Evolutionary conservation across 306 rosid species (phyloP).

Genomic region (Pterocarpus santalinus): DNA sequence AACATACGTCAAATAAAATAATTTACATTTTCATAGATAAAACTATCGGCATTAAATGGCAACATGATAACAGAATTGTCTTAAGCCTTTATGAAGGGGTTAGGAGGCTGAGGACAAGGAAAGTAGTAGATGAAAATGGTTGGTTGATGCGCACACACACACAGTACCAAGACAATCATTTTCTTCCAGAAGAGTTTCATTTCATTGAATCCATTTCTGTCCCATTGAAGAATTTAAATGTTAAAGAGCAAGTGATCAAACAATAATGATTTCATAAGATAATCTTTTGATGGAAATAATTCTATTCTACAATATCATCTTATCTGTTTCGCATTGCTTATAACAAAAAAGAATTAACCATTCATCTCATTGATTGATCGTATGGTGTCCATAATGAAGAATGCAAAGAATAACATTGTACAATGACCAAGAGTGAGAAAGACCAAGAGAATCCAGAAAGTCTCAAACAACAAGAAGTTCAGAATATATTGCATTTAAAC

Average conservation of each 20-base stretch:
- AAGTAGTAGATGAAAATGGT: neutral
- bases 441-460: no score
- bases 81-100: neutral
- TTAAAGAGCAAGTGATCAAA: neutral
- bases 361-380: neutral
- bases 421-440: neutral
- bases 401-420: neutral
- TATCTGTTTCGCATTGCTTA: neutral
- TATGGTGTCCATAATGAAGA: neutral
- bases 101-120: neutral
- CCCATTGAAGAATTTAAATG: neutral
- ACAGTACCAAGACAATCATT: neutral
- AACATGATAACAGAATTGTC: neutral
- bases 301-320: constrained; percentile 17
- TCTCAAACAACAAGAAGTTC: no score
- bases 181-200: neutral
- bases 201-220: constrained; percentile 1
- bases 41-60: constrained; percentile 23
- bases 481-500: no score
- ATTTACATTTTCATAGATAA: constrained; percentile 5
- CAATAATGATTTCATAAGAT: constrained; percentile 4
- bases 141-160: neutral
- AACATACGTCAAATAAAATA: neutral
- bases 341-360: neutral
- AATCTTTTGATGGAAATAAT: neutral